Conservation (phyloP, 129 eudicot genomes). For the Apium graveolens region DNA sequence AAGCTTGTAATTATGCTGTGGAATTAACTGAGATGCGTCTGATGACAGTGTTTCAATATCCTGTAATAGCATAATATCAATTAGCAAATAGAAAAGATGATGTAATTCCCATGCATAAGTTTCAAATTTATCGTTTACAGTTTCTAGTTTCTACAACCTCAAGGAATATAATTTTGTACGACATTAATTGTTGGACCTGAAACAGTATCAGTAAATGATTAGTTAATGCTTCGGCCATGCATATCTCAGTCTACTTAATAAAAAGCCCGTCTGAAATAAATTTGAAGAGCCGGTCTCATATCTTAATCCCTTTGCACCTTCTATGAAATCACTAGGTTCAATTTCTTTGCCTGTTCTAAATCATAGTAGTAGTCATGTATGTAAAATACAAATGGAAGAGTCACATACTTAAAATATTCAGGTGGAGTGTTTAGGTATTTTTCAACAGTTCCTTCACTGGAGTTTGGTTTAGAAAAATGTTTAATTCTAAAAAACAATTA, state of each 20-base stretch:
- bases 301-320: neutral
- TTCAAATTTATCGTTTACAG: conserved; percentile 2
- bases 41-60: conserved; percentile 61
- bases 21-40: conserved; percentile 79
- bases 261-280: neutral
- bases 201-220: neutral
- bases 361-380: neutral
- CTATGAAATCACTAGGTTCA: neutral
- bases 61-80: conserved; percentile 32
- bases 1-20: conserved; percentile 96
- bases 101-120: conserved; percentile 9
- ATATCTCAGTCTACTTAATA: neutral
- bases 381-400: neutral
- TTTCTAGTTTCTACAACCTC: neutral
- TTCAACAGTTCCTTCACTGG: neutral
- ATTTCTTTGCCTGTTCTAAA: neutral
- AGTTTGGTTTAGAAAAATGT: too few relatives aligned
- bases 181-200: neutral
- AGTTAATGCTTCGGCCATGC: too few relatives aligned
- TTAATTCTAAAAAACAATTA: too few relatives aligned
- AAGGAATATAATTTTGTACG: neutral
- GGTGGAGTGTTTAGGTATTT: neutral
- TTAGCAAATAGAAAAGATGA: conserved; percentile 19
- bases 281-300: neutral
- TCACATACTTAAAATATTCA: neutral